Percentiles rank a stretch among this genome's conserved stretches.
phyloP scores from a whole-genome alignment of 2,329 filamentous ascomycete genomes.

The Exophiala bonariae region DNA sequence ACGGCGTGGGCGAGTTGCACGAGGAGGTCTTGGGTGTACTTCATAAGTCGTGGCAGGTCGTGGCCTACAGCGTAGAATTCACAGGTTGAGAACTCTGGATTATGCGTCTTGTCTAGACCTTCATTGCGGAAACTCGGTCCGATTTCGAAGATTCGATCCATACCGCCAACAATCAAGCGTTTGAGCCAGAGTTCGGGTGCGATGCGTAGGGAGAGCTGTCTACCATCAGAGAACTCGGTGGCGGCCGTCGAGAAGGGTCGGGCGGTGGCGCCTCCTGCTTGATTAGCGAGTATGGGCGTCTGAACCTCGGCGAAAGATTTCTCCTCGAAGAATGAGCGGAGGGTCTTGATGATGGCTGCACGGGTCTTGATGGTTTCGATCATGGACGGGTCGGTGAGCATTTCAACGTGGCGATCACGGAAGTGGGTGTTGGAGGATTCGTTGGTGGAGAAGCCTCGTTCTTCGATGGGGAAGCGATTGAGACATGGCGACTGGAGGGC shows the following conservation, averaged over 20 bases:
- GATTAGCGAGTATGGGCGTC: constrained; percentile 81
- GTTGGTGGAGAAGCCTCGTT: constrained; percentile 31
- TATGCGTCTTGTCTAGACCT: constrained; percentile 83
- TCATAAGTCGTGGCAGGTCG: constrained; percentile 44
- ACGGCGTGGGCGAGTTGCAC: constrained; percentile 6
- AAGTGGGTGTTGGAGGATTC: constrained; percentile 54
- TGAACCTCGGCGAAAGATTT: constrained; percentile 81
- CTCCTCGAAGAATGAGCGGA: constrained; percentile 72
- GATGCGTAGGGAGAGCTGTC: constrained; percentile 75
- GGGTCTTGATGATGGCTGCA: constrained; percentile 69
- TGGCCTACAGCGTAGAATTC: constrained; percentile 91
- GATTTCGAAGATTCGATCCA: constrained; percentile 89
- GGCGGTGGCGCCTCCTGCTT: constrained; percentile 83
- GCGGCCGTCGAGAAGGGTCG: constrained; percentile 80
- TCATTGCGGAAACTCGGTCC: constrained; percentile 93
- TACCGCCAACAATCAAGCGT: constrained; percentile 81
- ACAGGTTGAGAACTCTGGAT: constrained; percentile 96
- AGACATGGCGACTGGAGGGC: constrained; percentile 74
- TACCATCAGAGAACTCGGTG: constrained; percentile 68
- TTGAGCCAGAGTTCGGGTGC: constrained; percentile 96
- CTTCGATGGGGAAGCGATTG: constrained; percentile 68
- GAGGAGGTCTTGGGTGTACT: constrained; percentile 16
- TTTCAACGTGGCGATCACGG: constrained; percentile 71
- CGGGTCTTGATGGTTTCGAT: constrained; percentile 72
- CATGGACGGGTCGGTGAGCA: constrained; percentile 71